Conservation (phyloP, 192 early-diverging fungal genomes). For the Oehlia diaphana region DNA sequence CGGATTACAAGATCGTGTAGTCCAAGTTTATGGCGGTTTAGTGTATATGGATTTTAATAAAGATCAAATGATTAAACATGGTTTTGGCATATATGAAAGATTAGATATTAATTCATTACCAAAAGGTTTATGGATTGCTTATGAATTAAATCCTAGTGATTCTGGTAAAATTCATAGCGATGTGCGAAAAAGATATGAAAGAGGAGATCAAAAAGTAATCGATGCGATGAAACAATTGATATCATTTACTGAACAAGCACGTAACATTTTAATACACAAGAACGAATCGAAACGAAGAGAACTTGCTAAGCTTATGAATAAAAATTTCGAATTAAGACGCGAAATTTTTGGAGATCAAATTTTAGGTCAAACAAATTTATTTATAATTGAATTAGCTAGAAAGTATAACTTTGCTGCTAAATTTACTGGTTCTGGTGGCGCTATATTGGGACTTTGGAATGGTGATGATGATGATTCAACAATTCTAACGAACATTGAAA, state of each 20-base stretch:
- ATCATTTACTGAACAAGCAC: conserved; percentile 38
- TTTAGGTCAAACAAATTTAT: conserved; percentile 50
- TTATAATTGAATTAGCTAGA: conserved; percentile 50
- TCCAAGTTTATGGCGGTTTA: conserved; percentile 60
- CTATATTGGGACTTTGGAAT: conserved; percentile 56
- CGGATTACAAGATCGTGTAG: conserved; percentile 66
- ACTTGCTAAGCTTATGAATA: conserved; percentile 55
- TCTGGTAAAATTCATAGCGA: conserved; percentile 60
- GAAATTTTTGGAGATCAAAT: conserved; percentile 51
- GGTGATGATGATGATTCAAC: conserved; percentile 11
- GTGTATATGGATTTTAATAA: conserved; percentile 67
- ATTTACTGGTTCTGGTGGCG: conserved; percentile 61
- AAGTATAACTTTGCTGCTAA: conserved; percentile 54
- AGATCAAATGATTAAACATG: conserved; percentile 43
- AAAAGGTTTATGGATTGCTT: conserved; percentile 46
- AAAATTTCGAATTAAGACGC: conserved; percentile 55
- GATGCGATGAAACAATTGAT: conserved; percentile 56
- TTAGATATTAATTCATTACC: conserved; percentile 44
- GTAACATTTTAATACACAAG: conserved; percentile 30
- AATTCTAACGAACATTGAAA: conserved; percentile 22
- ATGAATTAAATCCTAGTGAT: conserved; percentile 55
- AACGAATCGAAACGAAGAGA: conserved; percentile 16
- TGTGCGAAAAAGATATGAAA: conserved; percentile 48
- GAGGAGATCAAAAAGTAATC: conserved; percentile 57
- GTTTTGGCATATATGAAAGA: conserved; percentile 49